phyloP scores from a whole-genome alignment of 495 filamentous ascomycete genomes.

The Chaetomidium leptoderma region DNA sequence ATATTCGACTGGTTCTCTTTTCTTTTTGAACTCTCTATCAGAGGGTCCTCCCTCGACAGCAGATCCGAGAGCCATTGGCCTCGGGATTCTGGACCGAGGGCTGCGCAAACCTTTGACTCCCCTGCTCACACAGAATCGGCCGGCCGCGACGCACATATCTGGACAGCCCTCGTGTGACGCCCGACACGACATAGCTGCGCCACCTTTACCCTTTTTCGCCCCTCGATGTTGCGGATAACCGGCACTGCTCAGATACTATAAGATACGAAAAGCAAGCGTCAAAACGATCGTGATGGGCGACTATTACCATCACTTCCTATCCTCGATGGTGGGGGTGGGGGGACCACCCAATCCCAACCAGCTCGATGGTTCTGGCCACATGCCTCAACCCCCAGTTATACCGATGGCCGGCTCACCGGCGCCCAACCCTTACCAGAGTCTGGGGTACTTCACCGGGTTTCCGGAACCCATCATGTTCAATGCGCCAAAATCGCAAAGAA shows the following conservation, averaged over 20 bases:
- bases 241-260: not conserved
- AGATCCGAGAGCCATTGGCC: slow-evolving; percentile 5
- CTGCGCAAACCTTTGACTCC: not conserved
- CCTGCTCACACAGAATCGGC: not conserved
- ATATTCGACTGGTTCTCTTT: not conserved
- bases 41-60: not conserved
- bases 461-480: slow-evolving; percentile 47
- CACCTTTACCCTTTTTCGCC: not conserved
- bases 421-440: slow-evolving; percentile 39
- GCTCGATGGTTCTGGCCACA: slow-evolving; percentile 35
- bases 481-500: slow-evolving; percentile 50
- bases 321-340: slow-evolving; percentile 43
- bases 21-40: not conserved
- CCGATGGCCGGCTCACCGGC: slow-evolving; percentile 33
- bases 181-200: not conserved
- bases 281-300: slow-evolving; percentile 39
- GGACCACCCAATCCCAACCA: slow-evolving; percentile 34
- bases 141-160: not conserved
- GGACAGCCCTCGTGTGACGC: not conserved
- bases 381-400: slow-evolving; percentile 32
- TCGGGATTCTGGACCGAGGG: not conserved
- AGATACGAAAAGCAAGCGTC: not conserved
- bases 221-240: not conserved
- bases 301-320: slow-evolving; percentile 46
- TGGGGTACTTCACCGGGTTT: slow-evolving; percentile 46